Evolutionary conservation across 1,139 yeast genomes (phyloP).

Genomic region (Yamadazyma atlantica): DNA sequence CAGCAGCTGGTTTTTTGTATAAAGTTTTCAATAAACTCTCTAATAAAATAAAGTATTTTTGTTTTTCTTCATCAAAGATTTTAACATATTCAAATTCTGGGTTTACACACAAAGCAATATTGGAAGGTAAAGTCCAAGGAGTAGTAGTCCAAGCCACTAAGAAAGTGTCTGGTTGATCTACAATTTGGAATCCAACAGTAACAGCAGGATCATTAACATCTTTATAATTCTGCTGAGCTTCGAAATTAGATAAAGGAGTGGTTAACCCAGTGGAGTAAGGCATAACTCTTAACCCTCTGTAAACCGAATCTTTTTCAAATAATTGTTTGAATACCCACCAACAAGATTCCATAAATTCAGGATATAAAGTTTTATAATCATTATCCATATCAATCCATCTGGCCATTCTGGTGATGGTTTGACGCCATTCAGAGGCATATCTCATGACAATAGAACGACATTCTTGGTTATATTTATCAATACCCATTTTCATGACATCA

Average conservation of each 20-base stretch:
- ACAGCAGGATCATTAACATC: constrained; percentile 97
- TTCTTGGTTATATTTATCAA: constrained; percentile 88
- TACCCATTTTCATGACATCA: constrained; percentile 91
- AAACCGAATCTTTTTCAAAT: constrained; percentile 80
- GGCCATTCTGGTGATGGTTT: constrained; percentile 88
- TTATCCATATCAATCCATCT: constrained; percentile 99
- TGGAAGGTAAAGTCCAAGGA: constrained; percentile 98
- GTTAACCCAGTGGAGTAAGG: constrained; percentile 98
- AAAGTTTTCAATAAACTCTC: constrained; percentile 79
- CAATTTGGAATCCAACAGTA: constrained; percentile 82
- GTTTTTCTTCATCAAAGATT: constrained; percentile 84
- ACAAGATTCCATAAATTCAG: constrained; percentile 93
- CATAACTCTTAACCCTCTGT: constrained; percentile 96
- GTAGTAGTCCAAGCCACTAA: constrained; percentile 99
- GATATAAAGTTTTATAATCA: constrained; percentile 96
- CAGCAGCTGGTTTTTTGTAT: constrained; percentile 92
- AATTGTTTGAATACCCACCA: constrained; percentile 99
- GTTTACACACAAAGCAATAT: constrained; percentile 87
- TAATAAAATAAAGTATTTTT: constrained; percentile 74
- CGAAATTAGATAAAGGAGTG: constrained; percentile 94
- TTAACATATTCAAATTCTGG: constrained; percentile 90
- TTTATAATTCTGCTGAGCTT: constrained; percentile 97
- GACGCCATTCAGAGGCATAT: constrained; percentile 92
- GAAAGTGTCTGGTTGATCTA: constrained; percentile 75
- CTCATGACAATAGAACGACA: constrained; percentile 98